Percentiles rank a stretch among this genome's conserved stretches.
Conservation (phyloP, 805 yeast species). For the Spathaspora girioi region DNA sequence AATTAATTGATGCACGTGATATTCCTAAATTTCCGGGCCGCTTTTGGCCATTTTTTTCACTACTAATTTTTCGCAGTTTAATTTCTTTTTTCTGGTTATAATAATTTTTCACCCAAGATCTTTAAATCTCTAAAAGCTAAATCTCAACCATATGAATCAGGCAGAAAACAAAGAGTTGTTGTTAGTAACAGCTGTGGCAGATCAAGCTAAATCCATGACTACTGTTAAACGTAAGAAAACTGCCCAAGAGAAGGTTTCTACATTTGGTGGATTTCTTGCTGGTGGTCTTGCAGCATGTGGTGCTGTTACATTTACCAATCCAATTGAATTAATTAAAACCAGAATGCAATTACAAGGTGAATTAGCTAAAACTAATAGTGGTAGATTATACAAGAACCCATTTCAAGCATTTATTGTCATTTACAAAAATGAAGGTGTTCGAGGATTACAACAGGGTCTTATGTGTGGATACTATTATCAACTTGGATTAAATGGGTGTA, state of each 20-base stretch:
- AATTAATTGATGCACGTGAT: not conserved
- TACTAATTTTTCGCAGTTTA: not conserved
- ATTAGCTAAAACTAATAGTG: slow-evolving; percentile 51
- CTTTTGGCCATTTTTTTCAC: not conserved
- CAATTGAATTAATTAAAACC: slow-evolving; percentile 91
- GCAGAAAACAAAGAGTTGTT: not conserved
- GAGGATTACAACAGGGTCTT: slow-evolving; percentile 87
- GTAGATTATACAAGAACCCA: slow-evolving; percentile 71
- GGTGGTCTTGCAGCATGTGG: slow-evolving; percentile 97
- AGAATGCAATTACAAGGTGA: slow-evolving; percentile 98
- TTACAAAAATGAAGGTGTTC: slow-evolving; percentile 75
- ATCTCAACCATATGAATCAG: not conserved
- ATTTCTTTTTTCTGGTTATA: not conserved
- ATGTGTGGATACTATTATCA: slow-evolving; percentile 88
- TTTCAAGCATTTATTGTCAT: slow-evolving; percentile 77
- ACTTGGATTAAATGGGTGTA: slow-evolving; percentile 86
- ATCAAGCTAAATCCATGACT: not conserved
- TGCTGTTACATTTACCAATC: slow-evolving; percentile 95
- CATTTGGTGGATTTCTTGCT: slow-evolving; percentile 78
- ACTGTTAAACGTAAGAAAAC: slow-evolving; percentile 8
- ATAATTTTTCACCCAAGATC: not conserved
- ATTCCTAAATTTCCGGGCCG: not conserved
- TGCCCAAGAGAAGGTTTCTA: slow-evolving; percentile 54
- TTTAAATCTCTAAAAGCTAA: not conserved
- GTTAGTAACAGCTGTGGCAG: not conserved